Evolutionary conservation across 371 early-diverging fungal genomes (phyloP), one percentile per base, ranked within the genome.

Genomic region (Mortierella sp.): DNA sequence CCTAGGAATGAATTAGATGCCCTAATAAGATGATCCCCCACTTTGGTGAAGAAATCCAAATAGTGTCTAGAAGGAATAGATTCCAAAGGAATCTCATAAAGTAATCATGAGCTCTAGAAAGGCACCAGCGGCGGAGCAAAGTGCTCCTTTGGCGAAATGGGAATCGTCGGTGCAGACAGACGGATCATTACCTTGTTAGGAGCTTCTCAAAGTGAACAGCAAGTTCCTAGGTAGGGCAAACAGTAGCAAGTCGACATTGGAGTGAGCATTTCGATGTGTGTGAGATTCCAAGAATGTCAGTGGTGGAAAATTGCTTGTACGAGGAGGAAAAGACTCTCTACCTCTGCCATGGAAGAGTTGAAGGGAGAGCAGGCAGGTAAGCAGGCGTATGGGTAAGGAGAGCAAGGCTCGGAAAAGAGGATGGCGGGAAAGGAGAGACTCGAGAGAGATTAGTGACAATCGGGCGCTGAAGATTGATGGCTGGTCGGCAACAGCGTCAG

Each of bases 121-220:
- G 53, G 19, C 53, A 9, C 19, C 23, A 50, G 5, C 4, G 21
- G 14, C 21, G 50, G 21, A 50, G 50, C 5, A n/a, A n/a, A 9
- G 37, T 37, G 37, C 37, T 37, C 37, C 37, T 37, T 37, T 37
- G 37, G 37, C 9, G 37, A 9, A 37, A 37, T 16, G 46, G 14
- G n/a, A 21, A 14, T 21, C 50, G 9, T 37, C n/a, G n/a, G 37
- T 3, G 37, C 37, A 9, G 37, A 37, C 3, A 37, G 37, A 37
- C 46, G 18, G 28, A 21, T 52, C 23, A n/a, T 19, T 73, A 79
- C 80, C 80, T 79, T 44, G 73, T 79, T 70, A 79, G 59, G 28
- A 79, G 80, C 37, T 65, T 79, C 61, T 79, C 80, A 79, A 79
- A 79, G 73, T 79, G 80, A 70, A 73, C 70, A 73, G 70, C 66